Conservation (phyloP, 495 filamentous ascomycete species). For the Hypoxylon trugodes region DNA sequence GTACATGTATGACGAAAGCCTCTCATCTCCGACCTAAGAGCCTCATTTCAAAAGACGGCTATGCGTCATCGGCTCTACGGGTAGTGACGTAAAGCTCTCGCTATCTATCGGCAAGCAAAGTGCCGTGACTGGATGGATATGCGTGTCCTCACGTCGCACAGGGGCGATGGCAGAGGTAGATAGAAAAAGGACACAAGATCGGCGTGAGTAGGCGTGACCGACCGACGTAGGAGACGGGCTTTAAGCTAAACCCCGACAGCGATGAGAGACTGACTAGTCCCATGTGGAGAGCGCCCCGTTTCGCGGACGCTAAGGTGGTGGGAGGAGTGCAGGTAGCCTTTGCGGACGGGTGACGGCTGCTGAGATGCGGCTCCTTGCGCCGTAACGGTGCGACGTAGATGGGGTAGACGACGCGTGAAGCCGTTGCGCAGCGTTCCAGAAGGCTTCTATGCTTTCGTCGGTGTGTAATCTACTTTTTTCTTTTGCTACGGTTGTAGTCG, state of each 20-base stretch:
- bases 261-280: background rate
- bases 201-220: background rate
- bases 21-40: background rate
- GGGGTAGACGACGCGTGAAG: slow-evolving; percentile 5
- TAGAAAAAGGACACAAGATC: slow-evolving; percentile 3
- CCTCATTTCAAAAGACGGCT: background rate
- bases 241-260: slow-evolving; percentile 9
- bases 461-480: background rate
- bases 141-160: slow-evolving; percentile 14
- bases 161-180: background rate
- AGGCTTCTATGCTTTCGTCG: slow-evolving; percentile 15
- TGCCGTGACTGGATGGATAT: slow-evolving; percentile 3
- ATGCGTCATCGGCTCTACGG: background rate
- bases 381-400: slow-evolving; percentile 7
- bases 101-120: background rate
- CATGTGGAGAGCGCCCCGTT: slow-evolving; percentile 22
- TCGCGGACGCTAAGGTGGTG: slow-evolving; percentile 19
- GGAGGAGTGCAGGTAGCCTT: slow-evolving; percentile 28
- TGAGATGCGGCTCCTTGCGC: slow-evolving; percentile 35
- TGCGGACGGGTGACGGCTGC: slow-evolving; percentile 16
- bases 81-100: background rate
- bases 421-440: slow-evolving; percentile 37
- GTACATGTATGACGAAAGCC: background rate
- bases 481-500: background rate
- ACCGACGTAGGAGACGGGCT: too few relatives aligned